A percentile compares a stretch with the other conserved stretches of the same genome.
Conservation (phyloP, 1,139 yeast genomes). For the Yamadazyma buinensis region DNA sequence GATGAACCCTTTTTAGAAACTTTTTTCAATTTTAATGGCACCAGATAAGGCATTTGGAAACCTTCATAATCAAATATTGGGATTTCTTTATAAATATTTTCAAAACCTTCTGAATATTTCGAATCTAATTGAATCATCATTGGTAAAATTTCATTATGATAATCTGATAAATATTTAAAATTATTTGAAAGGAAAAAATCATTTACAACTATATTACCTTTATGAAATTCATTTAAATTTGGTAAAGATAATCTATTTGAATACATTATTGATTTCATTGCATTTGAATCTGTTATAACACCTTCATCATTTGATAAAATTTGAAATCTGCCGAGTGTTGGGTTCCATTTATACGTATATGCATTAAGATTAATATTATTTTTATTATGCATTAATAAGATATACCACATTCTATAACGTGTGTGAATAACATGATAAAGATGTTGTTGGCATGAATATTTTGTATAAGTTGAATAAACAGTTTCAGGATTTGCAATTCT, state of each 20-base stretch:
- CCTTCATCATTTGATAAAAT: slow-evolving; percentile 26
- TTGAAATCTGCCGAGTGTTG: slow-evolving; percentile 34
- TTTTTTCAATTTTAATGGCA: slow-evolving; percentile 18
- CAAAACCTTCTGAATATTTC: slow-evolving; percentile 29
- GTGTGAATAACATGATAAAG: slow-evolving; percentile 35
- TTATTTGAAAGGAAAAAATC: slow-evolving; percentile 38
- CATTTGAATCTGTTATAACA: slow-evolving; percentile 28
- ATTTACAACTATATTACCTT: slow-evolving; percentile 33
- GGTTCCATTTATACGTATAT: slow-evolving; percentile 37
- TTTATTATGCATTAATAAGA: slow-evolving; percentile 29
- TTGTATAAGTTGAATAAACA: slow-evolving; percentile 41
- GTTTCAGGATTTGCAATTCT: slow-evolving; percentile 39
- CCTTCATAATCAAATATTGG: slow-evolving; percentile 35
- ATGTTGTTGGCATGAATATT: slow-evolving; percentile 41
- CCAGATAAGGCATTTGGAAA: slow-evolving; percentile 25
- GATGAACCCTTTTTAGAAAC: slow-evolving; percentile 4
- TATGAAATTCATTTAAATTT: slow-evolving; percentile 25
- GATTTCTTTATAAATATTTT: slow-evolving; percentile 26
- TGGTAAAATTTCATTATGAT: slow-evolving; percentile 38
- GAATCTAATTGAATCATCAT: slow-evolving; percentile 28
- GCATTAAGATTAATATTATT: slow-evolving; percentile 16
- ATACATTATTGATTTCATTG: slow-evolving; percentile 31
- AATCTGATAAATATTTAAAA: slow-evolving; percentile 34
- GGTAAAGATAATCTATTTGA: slow-evolving; percentile 33
- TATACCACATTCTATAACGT: slow-evolving; percentile 35